Conservation (phyloP, 2,329 filamentous ascomycete genomes). For the Catunica adiposa region DNA sequence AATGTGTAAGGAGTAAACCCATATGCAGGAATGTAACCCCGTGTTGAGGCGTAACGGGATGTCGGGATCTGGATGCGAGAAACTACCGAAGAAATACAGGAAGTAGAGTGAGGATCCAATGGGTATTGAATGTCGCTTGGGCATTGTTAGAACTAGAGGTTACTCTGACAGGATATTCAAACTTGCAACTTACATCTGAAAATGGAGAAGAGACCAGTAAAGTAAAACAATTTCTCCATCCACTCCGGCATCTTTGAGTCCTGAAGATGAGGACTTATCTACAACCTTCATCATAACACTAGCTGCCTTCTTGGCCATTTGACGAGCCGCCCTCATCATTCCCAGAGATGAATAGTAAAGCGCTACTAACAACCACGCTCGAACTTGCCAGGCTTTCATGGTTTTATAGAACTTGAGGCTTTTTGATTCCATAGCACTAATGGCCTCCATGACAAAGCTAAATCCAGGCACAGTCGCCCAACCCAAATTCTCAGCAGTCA, state of each 20-base stretch:
- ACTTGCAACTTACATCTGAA: slow-evolving; percentile 8
- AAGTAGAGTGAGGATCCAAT: background rate
- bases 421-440: background rate
- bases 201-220: slow-evolving; percentile 7
- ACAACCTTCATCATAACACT: background rate
- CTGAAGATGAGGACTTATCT: background rate
- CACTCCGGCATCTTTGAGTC: background rate
- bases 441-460: slow-evolving; percentile 4
- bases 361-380: slow-evolving; percentile 5
- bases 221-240: slow-evolving; percentile 6
- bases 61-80: background rate
- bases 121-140: background rate
- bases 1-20: background rate
- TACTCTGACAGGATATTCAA: background rate
- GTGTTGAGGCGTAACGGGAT: background rate
- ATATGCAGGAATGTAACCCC: slow-evolving; percentile 5
- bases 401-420: slow-evolving; percentile 3
- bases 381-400: slow-evolving; percentile 2
- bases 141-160: background rate
- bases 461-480: slow-evolving; percentile 6
- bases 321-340: background rate
- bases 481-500: background rate
- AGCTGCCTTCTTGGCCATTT: slow-evolving; percentile 1
- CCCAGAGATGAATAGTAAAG: slow-evolving; percentile 7
- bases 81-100: background rate